These are phyloP conservation scores for Diospyros lotus DNA, from an alignment of 148 eudicot species.

Conservation along the genomic window DNA sequence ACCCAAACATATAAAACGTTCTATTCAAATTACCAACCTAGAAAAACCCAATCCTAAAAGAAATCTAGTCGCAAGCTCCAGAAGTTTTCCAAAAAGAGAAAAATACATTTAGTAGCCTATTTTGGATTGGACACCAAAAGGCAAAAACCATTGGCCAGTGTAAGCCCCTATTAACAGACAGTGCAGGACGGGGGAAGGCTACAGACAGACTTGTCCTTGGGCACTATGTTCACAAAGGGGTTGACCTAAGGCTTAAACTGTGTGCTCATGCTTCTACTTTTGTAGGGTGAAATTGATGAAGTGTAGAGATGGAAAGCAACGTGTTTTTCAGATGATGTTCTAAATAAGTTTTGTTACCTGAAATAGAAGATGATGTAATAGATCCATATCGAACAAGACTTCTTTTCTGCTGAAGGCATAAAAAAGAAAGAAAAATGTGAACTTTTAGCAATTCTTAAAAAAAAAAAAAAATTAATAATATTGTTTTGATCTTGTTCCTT, in stretches of 20 bases:
- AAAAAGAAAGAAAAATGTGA: background rate
- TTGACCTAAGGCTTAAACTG: background rate
- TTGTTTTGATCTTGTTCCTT: background rate
- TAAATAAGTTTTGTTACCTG: slow-evolving; percentile 29
- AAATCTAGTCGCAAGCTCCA: background rate
- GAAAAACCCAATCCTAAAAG: background rate
- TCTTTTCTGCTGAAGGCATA: slow-evolving; percentile 25
- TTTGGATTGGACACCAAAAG: no score
- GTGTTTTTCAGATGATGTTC: background rate
- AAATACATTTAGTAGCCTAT: background rate
- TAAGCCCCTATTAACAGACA: no score
- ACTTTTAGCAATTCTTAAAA: background rate
- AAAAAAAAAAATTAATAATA: no score
- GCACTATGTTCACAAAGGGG: background rate
- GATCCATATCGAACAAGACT: slow-evolving; percentile 42
- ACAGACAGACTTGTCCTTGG: background rate
- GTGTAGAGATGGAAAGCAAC: background rate
- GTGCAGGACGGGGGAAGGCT: background rate
- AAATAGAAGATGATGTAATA: slow-evolving; percentile 24
- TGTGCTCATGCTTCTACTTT: background rate
- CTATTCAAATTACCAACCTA: background rate
- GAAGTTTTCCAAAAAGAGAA: background rate
- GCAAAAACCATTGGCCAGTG: no score
- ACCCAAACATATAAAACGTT: background rate
- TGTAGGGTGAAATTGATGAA: slow-evolving; percentile 4